Evolutionary conservation across 345 rosid genomes (phyloP).

Genomic region (Gynandropsis gynandra): DNA sequence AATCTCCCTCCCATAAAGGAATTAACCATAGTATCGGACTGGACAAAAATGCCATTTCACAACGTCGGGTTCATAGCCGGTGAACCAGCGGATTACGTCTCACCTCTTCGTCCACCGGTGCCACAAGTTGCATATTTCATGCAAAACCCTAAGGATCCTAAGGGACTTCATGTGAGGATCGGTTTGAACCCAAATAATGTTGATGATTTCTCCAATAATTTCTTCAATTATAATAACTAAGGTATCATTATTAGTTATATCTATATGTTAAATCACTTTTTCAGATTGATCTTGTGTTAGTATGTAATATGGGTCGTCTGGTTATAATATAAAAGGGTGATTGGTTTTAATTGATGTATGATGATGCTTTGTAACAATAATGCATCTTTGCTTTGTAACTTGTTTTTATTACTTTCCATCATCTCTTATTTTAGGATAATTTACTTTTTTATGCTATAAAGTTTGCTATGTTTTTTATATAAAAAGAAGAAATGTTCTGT

Average conservation of each 20-base stretch:
- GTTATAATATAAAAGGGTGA: too few species aligned
- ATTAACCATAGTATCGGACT: conserved; percentile 52
- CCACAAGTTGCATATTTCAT: conserved; percentile 62
- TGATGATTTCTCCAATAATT: conserved; percentile 31
- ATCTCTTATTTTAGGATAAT: too few species aligned
- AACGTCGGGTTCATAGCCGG: conserved; percentile 35
- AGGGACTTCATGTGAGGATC: conserved; percentile 43
- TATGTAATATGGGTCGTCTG: conserved; percentile 4
- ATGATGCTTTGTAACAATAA: too few species aligned
- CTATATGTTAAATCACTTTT: conserved; percentile 11
- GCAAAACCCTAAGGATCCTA: conserved; percentile 42
- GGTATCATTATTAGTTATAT: conserved; percentile 11
- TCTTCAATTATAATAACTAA: conserved; percentile 16
- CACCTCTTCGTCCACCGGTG: conserved; percentile 56
- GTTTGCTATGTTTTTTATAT: too few species aligned
- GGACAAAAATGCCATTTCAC: conserved; percentile 76
- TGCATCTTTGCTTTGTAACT: too few species aligned
- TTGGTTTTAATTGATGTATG: too few species aligned
- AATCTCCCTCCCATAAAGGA: conserved; percentile 51
- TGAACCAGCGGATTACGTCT: conserved; percentile 35
- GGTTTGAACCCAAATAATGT: conserved; percentile 38
- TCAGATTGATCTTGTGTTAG: conserved; percentile 10
- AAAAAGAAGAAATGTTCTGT: too few species aligned
- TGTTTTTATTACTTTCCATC: too few species aligned
- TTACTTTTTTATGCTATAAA: too few species aligned